Percentiles rank a stretch among this genome's conserved stretches.
Evolutionary conservation across 2,329 filamentous ascomycete genomes (phyloP).

Genomic region (Lasiodiplodia gonubiensis): DNA sequence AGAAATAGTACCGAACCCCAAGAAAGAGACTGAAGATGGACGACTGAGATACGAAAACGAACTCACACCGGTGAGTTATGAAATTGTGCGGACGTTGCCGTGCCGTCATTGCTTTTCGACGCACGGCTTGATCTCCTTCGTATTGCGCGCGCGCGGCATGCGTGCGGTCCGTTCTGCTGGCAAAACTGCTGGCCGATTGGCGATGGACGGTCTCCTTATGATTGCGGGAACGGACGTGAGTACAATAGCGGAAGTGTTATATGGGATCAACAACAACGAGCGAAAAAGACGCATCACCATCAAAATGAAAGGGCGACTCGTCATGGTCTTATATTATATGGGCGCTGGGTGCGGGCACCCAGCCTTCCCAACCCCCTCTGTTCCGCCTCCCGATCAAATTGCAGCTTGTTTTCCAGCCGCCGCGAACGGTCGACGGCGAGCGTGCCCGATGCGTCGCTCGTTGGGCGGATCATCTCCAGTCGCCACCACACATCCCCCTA

Average conservation of each 20-base stretch:
- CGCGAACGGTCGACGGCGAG: not conserved
- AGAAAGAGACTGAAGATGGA: not conserved
- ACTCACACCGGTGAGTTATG: not conserved
- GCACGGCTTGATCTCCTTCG: constrained; percentile 13
- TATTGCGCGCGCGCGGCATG: not conserved
- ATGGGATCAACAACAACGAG: constrained; percentile 13
- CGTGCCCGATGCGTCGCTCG: not conserved
- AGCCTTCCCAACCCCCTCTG: not conserved
- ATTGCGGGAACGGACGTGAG: constrained; percentile 4
- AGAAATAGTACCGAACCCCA: constrained; percentile 14
- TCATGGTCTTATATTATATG: constrained; percentile 15
- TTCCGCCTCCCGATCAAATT: not conserved
- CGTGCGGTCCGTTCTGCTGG: not conserved
- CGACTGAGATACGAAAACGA: constrained; percentile 14
- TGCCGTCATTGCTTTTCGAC: not conserved
- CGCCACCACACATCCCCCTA: not conserved
- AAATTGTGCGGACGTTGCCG: not conserved
- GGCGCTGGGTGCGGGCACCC: not conserved
- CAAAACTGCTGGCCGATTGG: constrained; percentile 1
- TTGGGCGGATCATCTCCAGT: not conserved
- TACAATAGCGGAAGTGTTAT: constrained; percentile 15
- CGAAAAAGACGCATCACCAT: constrained; percentile 16
- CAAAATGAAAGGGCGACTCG: constrained; percentile 19
- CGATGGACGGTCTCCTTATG: constrained; percentile 11
- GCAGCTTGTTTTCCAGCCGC: not conserved